Percentiles rank a stretch among this genome's conserved stretches.
Evolutionary conservation across 176 grass and related monocot species (phyloP).

Genomic region (Triticum turgidum): DNA sequence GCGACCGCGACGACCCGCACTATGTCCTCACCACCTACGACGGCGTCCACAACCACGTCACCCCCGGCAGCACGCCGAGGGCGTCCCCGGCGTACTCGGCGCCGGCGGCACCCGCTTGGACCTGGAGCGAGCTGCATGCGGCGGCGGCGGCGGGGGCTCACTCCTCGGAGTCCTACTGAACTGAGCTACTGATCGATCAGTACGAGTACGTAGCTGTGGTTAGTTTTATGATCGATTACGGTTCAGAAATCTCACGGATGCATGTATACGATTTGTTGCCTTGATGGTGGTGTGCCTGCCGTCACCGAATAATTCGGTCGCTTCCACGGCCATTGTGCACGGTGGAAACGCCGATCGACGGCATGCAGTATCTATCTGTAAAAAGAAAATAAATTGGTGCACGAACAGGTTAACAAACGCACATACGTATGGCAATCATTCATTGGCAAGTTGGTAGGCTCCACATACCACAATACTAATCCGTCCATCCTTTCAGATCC

Average conservation of each 20-base stretch:
- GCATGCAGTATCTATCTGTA: neutral
- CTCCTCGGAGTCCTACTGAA: conserved; percentile 42
- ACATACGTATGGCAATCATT: neutral
- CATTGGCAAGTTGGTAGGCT: neutral
- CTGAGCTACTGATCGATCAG: neutral
- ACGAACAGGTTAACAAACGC: neutral
- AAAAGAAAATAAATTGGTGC: neutral
- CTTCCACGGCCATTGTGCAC: neutral
- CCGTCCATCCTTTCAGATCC: neutral
- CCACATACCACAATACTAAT: too few relatives aligned
- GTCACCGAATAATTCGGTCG: neutral
- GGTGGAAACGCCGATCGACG: neutral
- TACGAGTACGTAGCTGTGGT: neutral
- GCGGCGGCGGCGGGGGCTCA: conserved; percentile 11
- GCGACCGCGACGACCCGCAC: conserved; percentile 61
- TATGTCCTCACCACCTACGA: conserved; percentile 93
- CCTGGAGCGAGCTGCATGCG: conserved; percentile 16
- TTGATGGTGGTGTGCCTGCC: neutral
- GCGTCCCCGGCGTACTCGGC: neutral
- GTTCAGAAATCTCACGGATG: neutral
- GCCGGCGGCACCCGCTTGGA: neutral
- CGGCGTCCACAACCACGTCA: conserved; percentile 83
- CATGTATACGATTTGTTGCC: neutral
- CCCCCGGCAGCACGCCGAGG: neutral
- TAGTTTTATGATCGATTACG: neutral